Percentiles rank a stretch among this genome's conserved stretches.
These are phyloP conservation scores for Colletotrichum orchidophilum DNA, from an alignment of 2,329 filamentous ascomycete species.

Conservation along the genomic window DNA sequence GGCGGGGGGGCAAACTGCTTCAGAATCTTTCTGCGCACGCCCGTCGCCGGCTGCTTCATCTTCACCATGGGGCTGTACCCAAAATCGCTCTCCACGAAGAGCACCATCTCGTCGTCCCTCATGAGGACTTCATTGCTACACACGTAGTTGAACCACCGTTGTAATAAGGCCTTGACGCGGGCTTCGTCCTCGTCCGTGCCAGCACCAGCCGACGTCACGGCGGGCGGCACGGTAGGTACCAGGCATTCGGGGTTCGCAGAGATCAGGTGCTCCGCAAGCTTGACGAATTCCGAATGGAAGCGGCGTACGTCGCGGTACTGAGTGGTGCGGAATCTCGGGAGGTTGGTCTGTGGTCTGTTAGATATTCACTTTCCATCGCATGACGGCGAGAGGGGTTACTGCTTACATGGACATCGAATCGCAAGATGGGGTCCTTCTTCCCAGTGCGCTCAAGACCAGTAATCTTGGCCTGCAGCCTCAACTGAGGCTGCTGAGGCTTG, in stretches of 20 bases:
- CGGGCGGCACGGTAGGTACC: conserved; percentile 92
- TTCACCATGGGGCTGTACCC: conserved; percentile 96
- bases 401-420: conserved; percentile 95
- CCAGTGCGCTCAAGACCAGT: conserved; percentile 92
- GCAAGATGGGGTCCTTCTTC: conserved; percentile 93
- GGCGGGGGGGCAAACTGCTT: conserved; percentile 98
- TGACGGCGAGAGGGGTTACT: neutral
- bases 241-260: conserved; percentile 97
- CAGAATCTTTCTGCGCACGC: conserved; percentile 91
- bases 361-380: neutral
- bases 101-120: conserved; percentile 94
- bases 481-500: conserved; percentile 69
- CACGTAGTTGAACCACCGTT: conserved; percentile 94
- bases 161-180: conserved; percentile 87
- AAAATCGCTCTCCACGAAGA: conserved; percentile 99
- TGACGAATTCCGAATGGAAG: conserved; percentile 94
- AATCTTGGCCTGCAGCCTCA: conserved; percentile 93
- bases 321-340: conserved; percentile 97
- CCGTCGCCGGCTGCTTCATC: conserved; percentile 96
- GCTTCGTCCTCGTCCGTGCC: conserved; percentile 96
- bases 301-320: conserved; percentile 98
- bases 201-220: conserved; percentile 91
- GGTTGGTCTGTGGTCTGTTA: conserved; percentile 77
- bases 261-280: conserved; percentile 94
- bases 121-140: conserved; percentile 93